Base-by-base conservation (phyloP, 495 filamentous ascomycete genomes). In the Neurospora sp. region DNA sequence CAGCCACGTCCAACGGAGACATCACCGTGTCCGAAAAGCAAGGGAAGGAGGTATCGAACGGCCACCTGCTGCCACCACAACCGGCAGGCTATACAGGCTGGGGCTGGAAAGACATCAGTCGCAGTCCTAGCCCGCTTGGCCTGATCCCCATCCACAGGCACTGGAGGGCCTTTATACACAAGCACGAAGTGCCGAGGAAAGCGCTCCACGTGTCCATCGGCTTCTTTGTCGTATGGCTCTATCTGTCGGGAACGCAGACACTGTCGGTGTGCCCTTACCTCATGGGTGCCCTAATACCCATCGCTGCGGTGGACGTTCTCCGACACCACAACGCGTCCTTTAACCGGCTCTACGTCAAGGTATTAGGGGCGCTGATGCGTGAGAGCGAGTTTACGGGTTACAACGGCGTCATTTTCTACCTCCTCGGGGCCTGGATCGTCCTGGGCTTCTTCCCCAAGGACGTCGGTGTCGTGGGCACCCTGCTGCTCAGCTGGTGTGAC, bases 401-500 rank as follows among this genome's bases (percentile, higher is more conserved):
- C 85, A 99, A 99, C 79, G 96, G 96, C 49, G 95, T 98, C 71
- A 95, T 99, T 72, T 97, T 92, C 87, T 99, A 98, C 78, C 88
- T 99, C 7, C 87, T 97, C 12, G 96, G 96, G 16, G 91, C 94
- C 27, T 98, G 93, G 86, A 87, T 89, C 20, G 94, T 93, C 35
- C 87, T 99, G 54, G 87, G 89, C 73, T 94, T 93, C 82, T 95
- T 94, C 80, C 94, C 94, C 37, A 98, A 98, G 81, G 96, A 99
- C 76, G 88, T 98, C n/a, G 93, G 91, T 3, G 90, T 97, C 10
- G 91, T 99, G 85, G 88, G 91, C 31, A 90, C 97, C 16, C 85
- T 98, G 73, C 87, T 99, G 70, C 88, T 99, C 9, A 95, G 92
- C 77, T 99, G 96, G 96, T 99, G 96, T 80, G 96, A 99, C 79